Conservation (phyloP, 83 land plant species). For the Picea engelmannii region DNA sequence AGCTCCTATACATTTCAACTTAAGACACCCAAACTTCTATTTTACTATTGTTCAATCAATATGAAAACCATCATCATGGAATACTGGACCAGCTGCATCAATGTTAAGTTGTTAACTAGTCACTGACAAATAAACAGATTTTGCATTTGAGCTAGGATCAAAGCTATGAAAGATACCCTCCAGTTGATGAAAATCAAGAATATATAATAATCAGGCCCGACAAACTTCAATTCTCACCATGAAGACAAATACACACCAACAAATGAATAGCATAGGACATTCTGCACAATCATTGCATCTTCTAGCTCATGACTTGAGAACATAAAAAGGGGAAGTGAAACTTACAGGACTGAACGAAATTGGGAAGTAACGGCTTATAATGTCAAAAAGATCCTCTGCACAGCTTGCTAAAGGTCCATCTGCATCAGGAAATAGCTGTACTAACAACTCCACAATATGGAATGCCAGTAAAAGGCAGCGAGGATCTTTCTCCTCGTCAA, state of each 20-base stretch:
- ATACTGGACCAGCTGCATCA: not conserved
- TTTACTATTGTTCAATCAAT: not conserved
- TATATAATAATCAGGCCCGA: not conserved
- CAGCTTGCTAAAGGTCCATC: slow-evolving; percentile 54
- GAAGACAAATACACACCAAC: not conserved
- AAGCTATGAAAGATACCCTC: not conserved
- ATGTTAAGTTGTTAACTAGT: not conserved
- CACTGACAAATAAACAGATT: not conserved
- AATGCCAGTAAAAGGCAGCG: slow-evolving; percentile 75
- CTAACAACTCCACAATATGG: slow-evolving; percentile 57
- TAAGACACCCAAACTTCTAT: not conserved
- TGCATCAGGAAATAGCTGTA: slow-evolving; percentile 59
- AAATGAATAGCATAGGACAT: not conserved
- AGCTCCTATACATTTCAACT: not conserved
- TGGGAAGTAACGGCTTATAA: slow-evolving; percentile 87
- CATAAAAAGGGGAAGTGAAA: not conserved
- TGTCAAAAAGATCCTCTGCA: slow-evolving; percentile 80
- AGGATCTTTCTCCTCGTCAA: slow-evolving; percentile 94
- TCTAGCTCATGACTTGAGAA: not conserved
- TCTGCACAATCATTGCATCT: not conserved
- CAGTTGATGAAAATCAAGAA: not conserved
- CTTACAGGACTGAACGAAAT: slow-evolving; percentile 90
- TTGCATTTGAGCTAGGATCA: not conserved
- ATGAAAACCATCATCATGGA: not conserved
- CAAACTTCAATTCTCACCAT: not conserved